Evolutionary conservation across 805 yeast species (phyloP).

Genomic region (Pichia heedii): DNA sequence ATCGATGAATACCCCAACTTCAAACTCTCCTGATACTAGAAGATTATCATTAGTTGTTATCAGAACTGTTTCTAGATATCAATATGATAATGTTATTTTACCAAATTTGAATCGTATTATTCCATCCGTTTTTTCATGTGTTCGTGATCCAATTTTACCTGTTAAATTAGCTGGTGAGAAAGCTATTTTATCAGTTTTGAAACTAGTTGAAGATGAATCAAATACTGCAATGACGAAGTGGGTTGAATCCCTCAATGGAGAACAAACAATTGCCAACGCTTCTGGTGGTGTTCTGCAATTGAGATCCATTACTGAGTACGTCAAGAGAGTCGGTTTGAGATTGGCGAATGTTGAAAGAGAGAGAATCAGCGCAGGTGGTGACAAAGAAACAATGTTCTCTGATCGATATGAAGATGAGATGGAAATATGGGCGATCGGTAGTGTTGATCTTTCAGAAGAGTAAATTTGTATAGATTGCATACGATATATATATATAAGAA

Average conservation of each 20-base stretch:
- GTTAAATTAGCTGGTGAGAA: constrained; percentile 91
- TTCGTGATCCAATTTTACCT: constrained; percentile 84
- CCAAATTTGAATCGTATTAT: constrained; percentile 50
- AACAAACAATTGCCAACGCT: constrained; percentile 31
- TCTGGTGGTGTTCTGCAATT: constrained; percentile 42
- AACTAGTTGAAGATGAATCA: constrained; percentile 58
- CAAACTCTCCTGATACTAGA: constrained; percentile 66
- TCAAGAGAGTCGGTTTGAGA: constrained; percentile 81
- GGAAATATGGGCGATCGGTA: constrained; percentile 86
- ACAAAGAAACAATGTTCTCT: constrained; percentile 71
- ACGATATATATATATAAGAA: background rate
- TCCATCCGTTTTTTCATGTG: constrained; percentile 70
- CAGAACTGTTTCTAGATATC: constrained; percentile 63
- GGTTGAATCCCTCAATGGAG: constrained; percentile 39
- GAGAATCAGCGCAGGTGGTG: constrained; percentile 84
- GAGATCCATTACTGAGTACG: constrained; percentile 80
- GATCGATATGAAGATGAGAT: constrained; percentile 80
- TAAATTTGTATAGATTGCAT: constrained; percentile 2
- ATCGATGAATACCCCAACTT: constrained; percentile 41
- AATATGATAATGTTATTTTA: constrained; percentile 38
- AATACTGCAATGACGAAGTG: constrained; percentile 48
- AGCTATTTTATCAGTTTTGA: constrained; percentile 66
- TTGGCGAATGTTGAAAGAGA: constrained; percentile 84
- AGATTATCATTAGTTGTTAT: constrained; percentile 68
- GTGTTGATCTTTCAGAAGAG: constrained; percentile 38